Evolutionary conservation across 352 stramenopile genomes (phyloP).

Genomic region (Globisporangium viniferum): DNA sequence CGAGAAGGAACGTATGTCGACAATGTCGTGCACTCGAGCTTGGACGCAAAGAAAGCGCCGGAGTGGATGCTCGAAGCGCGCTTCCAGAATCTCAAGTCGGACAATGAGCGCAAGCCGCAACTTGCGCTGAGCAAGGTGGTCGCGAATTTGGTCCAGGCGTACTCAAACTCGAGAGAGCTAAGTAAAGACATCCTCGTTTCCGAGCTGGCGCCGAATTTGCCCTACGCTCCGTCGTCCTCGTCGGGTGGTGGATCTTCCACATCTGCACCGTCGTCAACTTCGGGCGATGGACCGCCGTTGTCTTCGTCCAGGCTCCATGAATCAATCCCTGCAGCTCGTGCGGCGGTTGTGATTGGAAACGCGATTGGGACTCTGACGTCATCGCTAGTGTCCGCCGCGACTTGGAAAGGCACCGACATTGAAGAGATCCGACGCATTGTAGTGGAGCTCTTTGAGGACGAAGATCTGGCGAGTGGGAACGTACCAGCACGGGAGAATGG

Average conservation of each 20-base stretch:
- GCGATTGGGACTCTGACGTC: conserved; percentile 64
- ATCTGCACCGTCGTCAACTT: conserved; percentile 10
- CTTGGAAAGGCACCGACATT: conserved; percentile 70
- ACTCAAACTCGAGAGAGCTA: conserved; percentile 63
- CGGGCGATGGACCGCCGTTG: conserved; percentile 10
- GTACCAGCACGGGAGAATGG: neutral
- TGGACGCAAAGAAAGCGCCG: conserved; percentile 60
- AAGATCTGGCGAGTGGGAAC: conserved; percentile 16
- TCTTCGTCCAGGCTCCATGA: conserved; percentile 28
- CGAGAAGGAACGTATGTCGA: conserved; percentile 81
- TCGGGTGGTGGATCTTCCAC: neutral
- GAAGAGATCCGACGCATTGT: conserved; percentile 60
- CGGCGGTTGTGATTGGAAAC: conserved; percentile 63
- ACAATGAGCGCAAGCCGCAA: conserved; percentile 52
- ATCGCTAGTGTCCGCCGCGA: conserved; percentile 59
- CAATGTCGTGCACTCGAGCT: conserved; percentile 79
- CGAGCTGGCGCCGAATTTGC: conserved; percentile 59
- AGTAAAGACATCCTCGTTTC: conserved; percentile 70
- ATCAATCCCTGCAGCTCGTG: conserved; percentile 69
- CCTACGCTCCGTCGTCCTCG: conserved; percentile 14
- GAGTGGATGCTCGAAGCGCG: conserved; percentile 56
- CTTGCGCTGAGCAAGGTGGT: conserved; percentile 64
- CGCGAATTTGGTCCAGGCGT: conserved; percentile 71
- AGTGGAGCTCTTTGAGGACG: conserved; percentile 52
- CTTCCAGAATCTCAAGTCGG: conserved; percentile 37